Evolutionary conservation across 2,329 filamentous ascomycete genomes (phyloP), one percentile per base, ranked within the genome.

Genomic region (Fusarium sp.): DNA sequence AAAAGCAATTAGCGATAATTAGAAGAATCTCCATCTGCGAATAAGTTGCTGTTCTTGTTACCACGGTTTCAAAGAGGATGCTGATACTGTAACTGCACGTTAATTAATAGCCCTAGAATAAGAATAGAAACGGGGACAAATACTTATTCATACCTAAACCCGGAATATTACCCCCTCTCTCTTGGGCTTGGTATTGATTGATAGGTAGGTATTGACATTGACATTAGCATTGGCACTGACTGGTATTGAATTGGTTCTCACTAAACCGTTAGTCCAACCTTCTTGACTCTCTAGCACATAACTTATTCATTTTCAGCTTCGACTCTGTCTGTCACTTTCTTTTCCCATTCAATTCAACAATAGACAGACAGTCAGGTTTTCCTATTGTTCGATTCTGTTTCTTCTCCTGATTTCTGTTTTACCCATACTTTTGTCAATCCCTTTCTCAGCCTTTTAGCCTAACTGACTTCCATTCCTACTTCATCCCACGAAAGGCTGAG

Each of bases 401-500:
- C 37, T 45, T 49, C 42, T 45, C 52, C n/a, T 51, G 10, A 25
- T 19, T 37, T 50, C 25, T 43, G 19, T 25, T 23, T 28, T 39
- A n/a, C 52, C 21, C 34, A 30, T 46, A 56, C 42, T 21, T n/a
- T 57, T 70, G 41, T 8, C 37, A 58, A 58, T 49, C 53, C 50
- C 51, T 45, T 42, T 50, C 49, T 28, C 41, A 46, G 41, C 45
- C 37, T 46, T 46, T 30, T 41, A 49, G 49, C 53, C 51, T 37
- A 54, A 58, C 61, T 44, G 50, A 46, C 55, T 43, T 49, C 54
- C 31, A 45, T 54, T 51, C 49, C 65, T 66, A 51, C 57, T 48
- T 16, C 58, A 64, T 67, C 65, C 67, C 70, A 52, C 50, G 56
- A 39, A 75, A 75, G 73, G 73, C 73, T 75, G 71, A 70, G 68